Percentiles rank a stretch among this genome's conserved stretches.
phyloP scores from a whole-genome alignment of 352 stramenopile genomes.

The Phytophthora agathidicida region DNA sequence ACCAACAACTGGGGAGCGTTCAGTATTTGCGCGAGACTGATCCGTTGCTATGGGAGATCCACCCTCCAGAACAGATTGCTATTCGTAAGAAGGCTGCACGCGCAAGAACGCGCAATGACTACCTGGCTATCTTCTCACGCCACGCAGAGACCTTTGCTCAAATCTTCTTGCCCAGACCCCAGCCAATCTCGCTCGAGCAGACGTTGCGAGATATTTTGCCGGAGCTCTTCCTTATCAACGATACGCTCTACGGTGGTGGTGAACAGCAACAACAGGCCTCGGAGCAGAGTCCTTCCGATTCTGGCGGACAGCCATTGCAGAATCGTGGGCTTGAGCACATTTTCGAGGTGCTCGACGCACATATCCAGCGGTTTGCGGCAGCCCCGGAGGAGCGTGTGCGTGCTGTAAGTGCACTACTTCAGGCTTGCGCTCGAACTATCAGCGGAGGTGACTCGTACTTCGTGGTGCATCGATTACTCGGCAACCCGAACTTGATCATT shows the following conservation, averaged over 20 bases:
- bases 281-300: slow-evolving; percentile 9
- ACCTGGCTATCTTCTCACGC: slow-evolving; percentile 71
- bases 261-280: slow-evolving; percentile 42
- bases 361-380: slow-evolving; percentile 72
- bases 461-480: slow-evolving; percentile 75
- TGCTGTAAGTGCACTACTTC: slow-evolving; percentile 68
- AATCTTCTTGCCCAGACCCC: slow-evolving; percentile 72
- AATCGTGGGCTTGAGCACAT: slow-evolving; percentile 79
- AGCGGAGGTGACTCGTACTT: slow-evolving; percentile 84
- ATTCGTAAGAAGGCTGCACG: slow-evolving; percentile 73
- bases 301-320: slow-evolving; percentile 16
- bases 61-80: slow-evolving; percentile 73
- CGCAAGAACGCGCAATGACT: slow-evolving; percentile 60
- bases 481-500: slow-evolving; percentile 77
- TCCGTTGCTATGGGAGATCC: slow-evolving; percentile 83
- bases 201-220: slow-evolving; percentile 80
- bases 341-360: slow-evolving; percentile 76
- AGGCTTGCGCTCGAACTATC: slow-evolving; percentile 78
- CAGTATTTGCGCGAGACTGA: slow-evolving; percentile 84
- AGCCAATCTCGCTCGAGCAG: slow-evolving; percentile 80
- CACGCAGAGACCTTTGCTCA: slow-evolving; percentile 66
- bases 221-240: slow-evolving; percentile 81
- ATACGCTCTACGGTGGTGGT: slow-evolving; percentile 72
- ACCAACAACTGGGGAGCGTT: slow-evolving; percentile 76
- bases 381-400: slow-evolving; percentile 69